A percentile compares a stretch with the other conserved stretches of the same genome.
These are phyloP conservation scores for Solanum bulbocastanum DNA, from an alignment of 257 asterid species.

Conservation along the genomic window DNA sequence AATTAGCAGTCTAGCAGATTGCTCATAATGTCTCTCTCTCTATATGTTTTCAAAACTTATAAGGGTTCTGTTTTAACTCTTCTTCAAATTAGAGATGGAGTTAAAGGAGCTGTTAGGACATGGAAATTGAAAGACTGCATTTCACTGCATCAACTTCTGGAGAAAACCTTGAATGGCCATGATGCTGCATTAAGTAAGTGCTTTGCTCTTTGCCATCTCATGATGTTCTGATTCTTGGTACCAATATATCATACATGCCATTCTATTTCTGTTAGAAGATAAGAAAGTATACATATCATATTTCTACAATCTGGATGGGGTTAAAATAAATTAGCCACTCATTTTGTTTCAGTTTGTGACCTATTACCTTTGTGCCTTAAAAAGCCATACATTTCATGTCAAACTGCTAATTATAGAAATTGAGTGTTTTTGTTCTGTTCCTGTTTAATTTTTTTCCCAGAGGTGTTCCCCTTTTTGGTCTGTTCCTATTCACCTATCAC, in stretches of 20 bases:
- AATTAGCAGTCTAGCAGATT: background rate
- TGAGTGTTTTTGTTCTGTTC: background rate
- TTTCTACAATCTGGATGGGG: background rate
- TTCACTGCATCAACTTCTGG: conserved; percentile 58
- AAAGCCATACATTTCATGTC: background rate
- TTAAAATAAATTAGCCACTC: background rate
- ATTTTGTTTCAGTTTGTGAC: background rate
- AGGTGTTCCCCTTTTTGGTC: background rate
- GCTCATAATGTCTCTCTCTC: background rate
- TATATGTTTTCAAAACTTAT: background rate
- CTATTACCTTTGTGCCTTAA: background rate
- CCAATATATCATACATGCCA: background rate
- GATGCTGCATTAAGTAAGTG: conserved; percentile 76
- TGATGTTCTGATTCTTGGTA: background rate
- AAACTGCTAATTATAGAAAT: background rate
- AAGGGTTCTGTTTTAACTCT: conserved; percentile 1
- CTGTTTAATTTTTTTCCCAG: background rate
- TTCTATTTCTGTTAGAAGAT: background rate
- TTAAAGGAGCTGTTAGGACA: conserved; percentile 22
- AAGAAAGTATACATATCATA: background rate
- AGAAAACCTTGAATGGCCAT: conserved; percentile 35
- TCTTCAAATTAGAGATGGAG: conserved; percentile 42
- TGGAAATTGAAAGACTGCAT: conserved; percentile 70
- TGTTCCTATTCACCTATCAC: background rate
- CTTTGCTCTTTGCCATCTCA: background rate